phyloP scores from a whole-genome alignment of 192 early-diverging fungal genomes.

The Martensiomyces pterosporus region DNA sequence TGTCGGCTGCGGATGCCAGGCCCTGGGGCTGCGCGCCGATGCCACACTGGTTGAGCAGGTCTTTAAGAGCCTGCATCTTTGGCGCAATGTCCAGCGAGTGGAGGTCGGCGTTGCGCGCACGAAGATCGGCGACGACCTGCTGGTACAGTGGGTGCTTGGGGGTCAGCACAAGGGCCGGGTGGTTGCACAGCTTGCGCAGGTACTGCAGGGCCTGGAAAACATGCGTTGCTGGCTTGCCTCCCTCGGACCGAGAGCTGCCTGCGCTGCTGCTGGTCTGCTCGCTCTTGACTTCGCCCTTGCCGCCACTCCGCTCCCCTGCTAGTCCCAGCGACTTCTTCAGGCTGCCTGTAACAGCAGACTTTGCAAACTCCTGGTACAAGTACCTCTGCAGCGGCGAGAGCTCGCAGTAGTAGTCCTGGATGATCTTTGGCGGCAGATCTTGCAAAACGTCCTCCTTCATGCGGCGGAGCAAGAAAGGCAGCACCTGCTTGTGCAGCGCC shows the following conservation, averaged over 20 bases:
- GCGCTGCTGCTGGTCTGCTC: conserved; percentile 19
- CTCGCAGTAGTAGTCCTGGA: conserved; percentile 99
- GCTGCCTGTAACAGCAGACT: conserved; percentile 47
- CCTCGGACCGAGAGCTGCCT: too few relatives aligned
- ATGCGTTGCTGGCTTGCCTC: conserved; percentile 66
- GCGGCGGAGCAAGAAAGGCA: conserved; percentile 91
- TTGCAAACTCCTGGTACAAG: conserved; percentile 92
- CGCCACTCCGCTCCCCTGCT: neutral
- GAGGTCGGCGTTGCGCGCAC: conserved; percentile 47
- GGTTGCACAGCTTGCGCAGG: conserved; percentile 91
- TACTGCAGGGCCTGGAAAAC: conserved; percentile 99
- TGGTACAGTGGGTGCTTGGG: conserved; percentile 82
- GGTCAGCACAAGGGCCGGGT: conserved; percentile 87
- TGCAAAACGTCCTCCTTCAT: conserved; percentile 97
- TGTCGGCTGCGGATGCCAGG: neutral
- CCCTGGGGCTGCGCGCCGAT: conserved; percentile 65
- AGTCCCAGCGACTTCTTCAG: conserved; percentile 31
- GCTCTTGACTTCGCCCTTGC: neutral
- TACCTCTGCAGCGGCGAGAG: conserved; percentile 82
- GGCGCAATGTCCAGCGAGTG: conserved; percentile 61
- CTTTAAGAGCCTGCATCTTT: conserved; percentile 84
- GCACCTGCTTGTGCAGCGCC: conserved; percentile 91
- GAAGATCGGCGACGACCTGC: conserved; percentile 61
- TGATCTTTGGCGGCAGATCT: conserved; percentile 98
- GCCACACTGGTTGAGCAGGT: conserved; percentile 90